These are phyloP conservation scores for Clonostachys byssicola DNA, from an alignment of 2,329 filamentous ascomycete genomes.

Conservation along the genomic window DNA sequence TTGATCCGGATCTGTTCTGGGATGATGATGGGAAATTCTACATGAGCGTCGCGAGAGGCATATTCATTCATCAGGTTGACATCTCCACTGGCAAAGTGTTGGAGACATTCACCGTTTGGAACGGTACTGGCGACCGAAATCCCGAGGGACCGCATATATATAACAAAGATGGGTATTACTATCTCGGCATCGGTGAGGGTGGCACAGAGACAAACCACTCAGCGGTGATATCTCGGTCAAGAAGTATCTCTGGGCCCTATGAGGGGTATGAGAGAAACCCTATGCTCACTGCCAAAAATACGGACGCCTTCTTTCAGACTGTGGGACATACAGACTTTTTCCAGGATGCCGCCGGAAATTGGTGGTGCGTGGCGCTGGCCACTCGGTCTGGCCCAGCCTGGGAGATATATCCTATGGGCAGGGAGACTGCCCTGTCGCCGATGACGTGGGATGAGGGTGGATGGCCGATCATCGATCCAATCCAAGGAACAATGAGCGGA, in stretches of 20 bases:
- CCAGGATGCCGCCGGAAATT: constrained; percentile 36
- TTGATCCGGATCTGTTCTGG: constrained; percentile 12
- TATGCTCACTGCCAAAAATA: constrained; percentile 30
- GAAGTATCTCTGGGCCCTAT: constrained; percentile 35
- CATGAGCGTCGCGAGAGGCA: constrained; percentile 19
- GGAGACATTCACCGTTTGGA: constrained; percentile 28
- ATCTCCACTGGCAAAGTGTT: constrained; percentile 25
- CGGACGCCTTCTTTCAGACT: constrained; percentile 30
- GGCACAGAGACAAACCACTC: constrained; percentile 36
- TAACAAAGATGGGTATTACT: constrained; percentile 36
- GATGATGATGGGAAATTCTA: constrained; percentile 21
- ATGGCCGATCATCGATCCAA: constrained; percentile 34
- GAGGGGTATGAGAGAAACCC: constrained; percentile 34
- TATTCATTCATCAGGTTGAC: constrained; percentile 16
- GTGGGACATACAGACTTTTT: constrained; percentile 40
- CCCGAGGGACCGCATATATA: constrained; percentile 42
- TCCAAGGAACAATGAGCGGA: constrained; percentile 19
- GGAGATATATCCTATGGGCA: constrained; percentile 44
- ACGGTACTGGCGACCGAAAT: constrained; percentile 30
- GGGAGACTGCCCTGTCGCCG: constrained; percentile 43
- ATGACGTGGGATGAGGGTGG: constrained; percentile 40
- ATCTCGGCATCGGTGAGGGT: constrained; percentile 43
- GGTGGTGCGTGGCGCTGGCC: constrained; percentile 22
- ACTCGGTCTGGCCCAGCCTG: constrained; percentile 23
- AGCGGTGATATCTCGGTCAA: constrained; percentile 34